Evolutionary conservation across 163 green algal genomes (phyloP), one percentile per base, ranked within the genome.

Genomic region (Scenedesmus sp.): DNA sequence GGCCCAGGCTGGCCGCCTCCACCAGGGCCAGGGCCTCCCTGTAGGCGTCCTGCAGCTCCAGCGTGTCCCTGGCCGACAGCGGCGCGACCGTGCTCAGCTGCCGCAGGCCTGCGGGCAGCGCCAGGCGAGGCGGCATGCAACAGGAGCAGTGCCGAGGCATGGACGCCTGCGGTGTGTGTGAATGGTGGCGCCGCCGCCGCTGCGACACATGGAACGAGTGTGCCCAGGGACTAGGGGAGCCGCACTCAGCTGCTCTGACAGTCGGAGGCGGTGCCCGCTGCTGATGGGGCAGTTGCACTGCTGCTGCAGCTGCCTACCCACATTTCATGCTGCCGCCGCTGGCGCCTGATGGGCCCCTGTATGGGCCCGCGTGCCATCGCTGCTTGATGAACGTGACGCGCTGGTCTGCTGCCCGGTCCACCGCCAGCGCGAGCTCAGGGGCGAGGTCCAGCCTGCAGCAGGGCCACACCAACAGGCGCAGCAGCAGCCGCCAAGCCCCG

Each of bases 391-490:
- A 94, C 13, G 81, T 72, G 43, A 84, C 88, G n/a, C 94, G 90
- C 89, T 94, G 93, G 84, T 87, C 88, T 22, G 76, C 83, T 16
- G 70, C 51, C 0, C 91, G 89, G 86, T 93, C 91, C 10, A 91
- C 85, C 40, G 70, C 68, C 49, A 95, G 88, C 24, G 91, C 91
- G 42, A 96, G 70, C 20, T 94, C 91, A 15, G 83, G 85, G 44
- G 90, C 85, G 3, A 93, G 85, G 88, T 95, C 94, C 68, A 95
- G 85, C 30, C 93, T 83, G 90, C 93, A 95, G 59, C 59, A 72
- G 3, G 4, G 6, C 24, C 22, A 72, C 59, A 72, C 10, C 51
- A 61, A 61, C 51, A 61, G 51, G 51, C 12, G 13, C 13, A 24
- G 51, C 51, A 61, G 51, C 15, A 72, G 59, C 22, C 24, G 6